Percentiles rank a stretch among this genome's conserved stretches.
Conservation (phyloP, 2,329 filamentous ascomycete species). For the Ophiostoma populinum region DNA sequence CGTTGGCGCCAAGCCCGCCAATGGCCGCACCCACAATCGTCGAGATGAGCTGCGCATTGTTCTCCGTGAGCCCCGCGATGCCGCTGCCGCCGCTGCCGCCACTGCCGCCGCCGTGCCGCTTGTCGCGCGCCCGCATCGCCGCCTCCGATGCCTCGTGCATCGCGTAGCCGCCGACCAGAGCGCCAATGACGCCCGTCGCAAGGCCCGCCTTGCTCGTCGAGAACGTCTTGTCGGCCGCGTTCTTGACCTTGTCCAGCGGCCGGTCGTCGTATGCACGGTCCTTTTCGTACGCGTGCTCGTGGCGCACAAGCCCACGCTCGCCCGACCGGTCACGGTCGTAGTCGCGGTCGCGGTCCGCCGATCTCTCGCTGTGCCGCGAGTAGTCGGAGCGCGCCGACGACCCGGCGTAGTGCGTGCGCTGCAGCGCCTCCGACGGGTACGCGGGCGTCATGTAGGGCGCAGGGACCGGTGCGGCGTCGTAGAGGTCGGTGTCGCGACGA, state of each 20-base stretch:
- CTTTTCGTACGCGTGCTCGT: slow-evolving; percentile 1
- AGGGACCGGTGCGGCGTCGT: slow-evolving; percentile 13
- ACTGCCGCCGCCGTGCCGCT: slow-evolving; percentile 14
- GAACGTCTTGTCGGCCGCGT: slow-evolving; percentile 28
- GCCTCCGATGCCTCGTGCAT: slow-evolving; percentile 23
- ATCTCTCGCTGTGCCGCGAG: slow-evolving; percentile 4
- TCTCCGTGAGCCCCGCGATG: neutral
- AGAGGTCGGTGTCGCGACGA: no score
- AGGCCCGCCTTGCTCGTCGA: slow-evolving; percentile 30
- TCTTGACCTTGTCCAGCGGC: slow-evolving; percentile 23
- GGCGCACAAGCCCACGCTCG: neutral
- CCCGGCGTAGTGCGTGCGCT: slow-evolving; percentile 16
- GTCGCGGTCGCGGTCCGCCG: slow-evolving; percentile 1
- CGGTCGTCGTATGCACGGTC: slow-evolving; percentile 11
- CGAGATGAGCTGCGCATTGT: slow-evolving; percentile 21
- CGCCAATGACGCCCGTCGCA: slow-evolving; percentile 33
- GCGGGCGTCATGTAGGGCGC: no score
- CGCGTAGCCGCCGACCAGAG: slow-evolving; percentile 36
- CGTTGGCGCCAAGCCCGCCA: slow-evolving; percentile 36
- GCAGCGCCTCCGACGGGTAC: no score
- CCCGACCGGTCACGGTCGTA: slow-evolving; percentile 7
- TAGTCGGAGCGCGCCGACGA: slow-evolving; percentile 2
- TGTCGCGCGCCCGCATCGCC: slow-evolving; percentile 13
- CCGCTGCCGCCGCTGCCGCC: slow-evolving; percentile 14
- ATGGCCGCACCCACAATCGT: slow-evolving; percentile 37